phyloP scores from a whole-genome alignment of 805 yeast species.

The Starmera dryadoides region DNA sequence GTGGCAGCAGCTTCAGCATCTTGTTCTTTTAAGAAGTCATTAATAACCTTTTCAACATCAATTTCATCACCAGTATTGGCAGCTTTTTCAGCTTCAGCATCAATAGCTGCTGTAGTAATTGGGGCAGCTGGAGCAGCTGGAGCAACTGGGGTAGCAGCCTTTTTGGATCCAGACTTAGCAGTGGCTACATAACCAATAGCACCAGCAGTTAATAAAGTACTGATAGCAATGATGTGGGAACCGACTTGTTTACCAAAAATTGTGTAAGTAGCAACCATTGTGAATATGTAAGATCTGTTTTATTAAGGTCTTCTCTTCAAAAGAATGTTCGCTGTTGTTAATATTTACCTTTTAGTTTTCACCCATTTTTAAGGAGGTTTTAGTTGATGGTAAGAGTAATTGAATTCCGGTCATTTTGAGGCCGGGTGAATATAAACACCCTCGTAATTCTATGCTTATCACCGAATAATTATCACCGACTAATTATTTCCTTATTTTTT shows the following conservation, averaged over 20 bases:
- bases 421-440: no score
- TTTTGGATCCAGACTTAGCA: conserved; percentile 15
- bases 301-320: no score
- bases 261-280: conserved; percentile 22
- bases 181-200: conserved; percentile 21
- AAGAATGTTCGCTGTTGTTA: no score
- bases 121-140: conserved; percentile 19
- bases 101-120: conserved; percentile 16
- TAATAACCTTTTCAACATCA: conserved; percentile 22
- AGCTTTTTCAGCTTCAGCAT: conserved; percentile 18
- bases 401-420: no score
- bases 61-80: conserved; percentile 18
- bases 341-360: no score
- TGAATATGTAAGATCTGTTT: background rate
- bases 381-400: no score
- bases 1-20: background rate
- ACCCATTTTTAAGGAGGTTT: no score
- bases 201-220: conserved; percentile 24
- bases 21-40: background rate
- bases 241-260: conserved; percentile 21
- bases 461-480: no score
- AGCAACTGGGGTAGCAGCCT: conserved; percentile 18
- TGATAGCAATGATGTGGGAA: conserved; percentile 24
- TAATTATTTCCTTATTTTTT: no score
- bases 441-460: no score